These are phyloP conservation scores for Rhizopus stolonifer DNA, from an alignment of 371 early-diverging fungal genomes.

Conservation along the genomic window DNA sequence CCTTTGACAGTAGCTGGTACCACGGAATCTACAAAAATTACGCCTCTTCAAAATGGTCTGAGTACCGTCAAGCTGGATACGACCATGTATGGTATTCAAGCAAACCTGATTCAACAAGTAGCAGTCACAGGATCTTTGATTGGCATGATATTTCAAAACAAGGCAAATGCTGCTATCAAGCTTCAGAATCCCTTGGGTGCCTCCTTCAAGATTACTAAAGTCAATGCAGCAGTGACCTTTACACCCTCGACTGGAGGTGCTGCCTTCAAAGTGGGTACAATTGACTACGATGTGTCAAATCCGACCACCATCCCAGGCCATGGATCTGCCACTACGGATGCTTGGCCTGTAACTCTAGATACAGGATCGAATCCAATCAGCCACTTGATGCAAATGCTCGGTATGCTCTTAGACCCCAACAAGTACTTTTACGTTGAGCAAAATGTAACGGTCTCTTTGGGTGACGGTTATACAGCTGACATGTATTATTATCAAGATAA, in stretches of 20 bases:
- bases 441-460: constrained; percentile 25
- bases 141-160: neutral
- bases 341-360: constrained; percentile 11
- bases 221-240: constrained; percentile 24
- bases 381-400: neutral
- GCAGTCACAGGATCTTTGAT: constrained; percentile 13
- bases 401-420: constrained; percentile 5
- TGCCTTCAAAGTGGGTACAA: constrained; percentile 13
- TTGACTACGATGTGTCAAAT: constrained; percentile 18
- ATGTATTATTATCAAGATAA: constrained; percentile 34
- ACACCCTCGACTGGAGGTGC: neutral
- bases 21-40: constrained; percentile 38
- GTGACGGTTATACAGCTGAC: constrained; percentile 22
- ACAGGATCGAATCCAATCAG: neutral
- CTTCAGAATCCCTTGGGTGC: constrained; percentile 51
- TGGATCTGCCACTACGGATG: constrained; percentile 1
- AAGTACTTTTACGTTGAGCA: constrained; percentile 20
- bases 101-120: constrained; percentile 33
- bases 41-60: constrained; percentile 45
- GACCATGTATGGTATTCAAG: constrained; percentile 47
- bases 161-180: constrained; percentile 29
- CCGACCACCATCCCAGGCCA: constrained; percentile 21
- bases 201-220: constrained; percentile 29
- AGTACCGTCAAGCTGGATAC: constrained; percentile 45
- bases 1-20: constrained; percentile 46